Percentiles rank a stretch among this genome's conserved stretches.
Conservation (phyloP, 2,329 filamentous ascomycete genomes). For the Aspergillus melleus region DNA sequence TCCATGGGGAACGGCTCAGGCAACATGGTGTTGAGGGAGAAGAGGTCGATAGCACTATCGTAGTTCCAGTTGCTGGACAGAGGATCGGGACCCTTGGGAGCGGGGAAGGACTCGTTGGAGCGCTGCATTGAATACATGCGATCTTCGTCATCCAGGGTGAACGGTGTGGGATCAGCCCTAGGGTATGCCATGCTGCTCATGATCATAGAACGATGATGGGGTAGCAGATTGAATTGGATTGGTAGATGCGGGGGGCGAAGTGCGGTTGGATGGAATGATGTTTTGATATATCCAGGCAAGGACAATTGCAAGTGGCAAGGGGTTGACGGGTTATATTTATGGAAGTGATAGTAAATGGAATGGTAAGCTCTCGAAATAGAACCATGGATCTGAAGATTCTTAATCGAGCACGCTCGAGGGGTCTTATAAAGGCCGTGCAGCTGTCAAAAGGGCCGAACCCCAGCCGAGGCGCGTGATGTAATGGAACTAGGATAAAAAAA, state of each 20-base stretch:
- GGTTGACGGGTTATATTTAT: neutral
- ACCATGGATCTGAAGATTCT: slow-evolving; percentile 16
- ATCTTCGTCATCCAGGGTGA: slow-evolving; percentile 14
- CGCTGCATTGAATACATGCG: slow-evolving; percentile 15
- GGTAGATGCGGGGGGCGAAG: neutral
- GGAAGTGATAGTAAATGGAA: neutral
- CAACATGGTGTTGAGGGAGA: slow-evolving; percentile 32
- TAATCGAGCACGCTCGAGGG: slow-evolving; percentile 4
- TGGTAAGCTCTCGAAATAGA: slow-evolving; percentile 9
- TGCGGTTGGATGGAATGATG: neutral
- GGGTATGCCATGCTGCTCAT: slow-evolving; percentile 13
- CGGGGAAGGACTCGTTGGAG: slow-evolving; percentile 12
- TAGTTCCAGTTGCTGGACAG: slow-evolving; percentile 38
- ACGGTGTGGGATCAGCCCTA: slow-evolving; percentile 9
- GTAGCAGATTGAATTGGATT: neutral
- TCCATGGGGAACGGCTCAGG: slow-evolving; percentile 33
- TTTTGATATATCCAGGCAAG: neutral
- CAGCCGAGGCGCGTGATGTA: slow-evolving; percentile 15
- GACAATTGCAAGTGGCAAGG: neutral
- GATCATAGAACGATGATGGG: neutral
- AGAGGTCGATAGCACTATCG: slow-evolving; percentile 36
- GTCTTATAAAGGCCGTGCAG: slow-evolving; percentile 14
- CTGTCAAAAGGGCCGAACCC: neutral
- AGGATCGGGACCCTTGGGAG: slow-evolving; percentile 29
- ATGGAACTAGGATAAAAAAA: slow-evolving; percentile 3